A percentile compares a stretch with the other conserved stretches of the same genome.
Conservation (phyloP, 805 yeast genomes). For the Ogataea pilisensis region DNA sequence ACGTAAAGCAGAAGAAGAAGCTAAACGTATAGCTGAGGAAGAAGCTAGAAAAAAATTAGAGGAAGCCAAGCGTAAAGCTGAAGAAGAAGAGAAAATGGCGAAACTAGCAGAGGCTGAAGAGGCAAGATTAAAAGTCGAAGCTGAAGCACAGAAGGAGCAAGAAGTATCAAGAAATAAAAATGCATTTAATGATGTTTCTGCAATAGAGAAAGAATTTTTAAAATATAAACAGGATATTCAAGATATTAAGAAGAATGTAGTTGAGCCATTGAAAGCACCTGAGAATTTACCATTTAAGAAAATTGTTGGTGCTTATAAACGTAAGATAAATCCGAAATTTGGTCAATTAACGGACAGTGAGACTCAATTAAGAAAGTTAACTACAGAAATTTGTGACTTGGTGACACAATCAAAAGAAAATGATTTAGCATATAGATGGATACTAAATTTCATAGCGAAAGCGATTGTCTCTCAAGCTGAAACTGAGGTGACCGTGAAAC, state of each 20-base stretch:
- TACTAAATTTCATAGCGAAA: conserved; percentile 78
- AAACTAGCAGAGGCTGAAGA: conserved; percentile 20
- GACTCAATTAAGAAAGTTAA: conserved; percentile 51
- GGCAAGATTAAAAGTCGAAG: conserved; percentile 1
- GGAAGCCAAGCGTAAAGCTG: conserved; percentile 20
- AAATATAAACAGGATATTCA: conserved; percentile 48
- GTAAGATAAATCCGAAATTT: conserved; percentile 81
- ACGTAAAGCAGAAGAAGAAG: conserved; percentile 8
- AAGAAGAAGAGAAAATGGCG: conserved; percentile 18
- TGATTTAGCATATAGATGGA: conserved; percentile 62
- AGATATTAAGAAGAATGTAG: conserved; percentile 58
- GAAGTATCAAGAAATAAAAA: conserved; percentile 24
- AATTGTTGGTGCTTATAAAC: conserved; percentile 55
- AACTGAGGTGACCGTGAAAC: conserved; percentile 78
- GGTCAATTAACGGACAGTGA: conserved; percentile 84
- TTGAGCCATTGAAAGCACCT: conserved; percentile 45
- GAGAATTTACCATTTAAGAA: conserved; percentile 38
- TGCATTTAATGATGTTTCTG: conserved; percentile 25
- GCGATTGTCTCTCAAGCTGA: conserved; percentile 89
- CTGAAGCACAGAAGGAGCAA: conserved; percentile 17
- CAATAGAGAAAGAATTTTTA: conserved; percentile 40
- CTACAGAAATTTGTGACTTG: conserved; percentile 45
- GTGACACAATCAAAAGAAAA: conserved; percentile 44
- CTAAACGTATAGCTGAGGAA: conserved; percentile 19
- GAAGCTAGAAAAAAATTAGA: conserved; percentile 11